Percentiles rank a stretch among this genome's conserved stretches.
Conservation (phyloP, 768 basidiomycete genomes). For the Krasilnikovozyma curviuscula region DNA sequence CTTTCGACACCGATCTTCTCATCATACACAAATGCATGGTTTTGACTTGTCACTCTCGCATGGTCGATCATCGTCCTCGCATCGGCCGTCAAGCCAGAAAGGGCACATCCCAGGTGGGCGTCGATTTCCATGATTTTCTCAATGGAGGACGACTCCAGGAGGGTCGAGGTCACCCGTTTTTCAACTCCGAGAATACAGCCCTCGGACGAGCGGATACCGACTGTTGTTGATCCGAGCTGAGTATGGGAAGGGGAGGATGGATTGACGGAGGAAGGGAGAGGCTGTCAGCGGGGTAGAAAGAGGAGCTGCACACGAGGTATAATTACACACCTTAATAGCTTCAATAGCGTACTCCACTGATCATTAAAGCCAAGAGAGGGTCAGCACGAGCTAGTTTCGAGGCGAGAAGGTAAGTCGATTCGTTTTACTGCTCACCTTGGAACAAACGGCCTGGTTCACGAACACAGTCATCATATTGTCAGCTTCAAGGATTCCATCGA, state of each 20-base stretch:
- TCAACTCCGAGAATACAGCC: conserved; percentile 91
- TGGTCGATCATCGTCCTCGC: conserved; percentile 99
- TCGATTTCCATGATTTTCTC: conserved; percentile 99
- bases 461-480: neutral
- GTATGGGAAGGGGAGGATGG: neutral
- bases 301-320: neutral
- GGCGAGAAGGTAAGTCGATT: neutral
- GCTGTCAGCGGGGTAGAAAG: neutral
- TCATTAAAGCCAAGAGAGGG: neutral
- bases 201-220: conserved; percentile 75
- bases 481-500: neutral
- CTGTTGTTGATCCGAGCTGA: conserved; percentile 92
- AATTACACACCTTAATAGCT: conserved; percentile 62
- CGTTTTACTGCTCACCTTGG: conserved; percentile 51
- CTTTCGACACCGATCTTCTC: conserved; percentile 95
- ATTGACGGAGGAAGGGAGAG: neutral
- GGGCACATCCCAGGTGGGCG: conserved; percentile 83
- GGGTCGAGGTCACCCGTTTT: conserved; percentile 92
- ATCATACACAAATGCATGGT: conserved; percentile 91
- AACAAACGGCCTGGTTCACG: conserved; percentile 49
- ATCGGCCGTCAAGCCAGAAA: conserved; percentile 88
- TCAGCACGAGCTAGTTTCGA: neutral
- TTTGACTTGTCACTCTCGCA: conserved; percentile 86
- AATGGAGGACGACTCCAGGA: conserved; percentile 84
- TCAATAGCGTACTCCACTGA: conserved; percentile 98